Evolutionary conservation across 331 rosid species (phyloP).

Genomic region (Quercus phellos): DNA sequence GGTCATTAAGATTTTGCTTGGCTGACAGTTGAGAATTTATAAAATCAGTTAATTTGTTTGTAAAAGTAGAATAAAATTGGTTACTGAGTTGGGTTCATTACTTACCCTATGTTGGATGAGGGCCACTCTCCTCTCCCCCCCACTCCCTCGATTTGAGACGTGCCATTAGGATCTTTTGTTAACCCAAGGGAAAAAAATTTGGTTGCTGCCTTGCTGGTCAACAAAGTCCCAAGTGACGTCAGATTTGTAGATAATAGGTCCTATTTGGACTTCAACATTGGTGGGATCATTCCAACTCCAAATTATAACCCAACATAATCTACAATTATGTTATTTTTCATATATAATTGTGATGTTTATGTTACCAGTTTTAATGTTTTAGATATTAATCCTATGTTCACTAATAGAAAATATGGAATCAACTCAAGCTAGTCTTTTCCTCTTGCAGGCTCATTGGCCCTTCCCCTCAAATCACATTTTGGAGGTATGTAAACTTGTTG

Average conservation of each 20-base stretch:
- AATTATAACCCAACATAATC: neutral
- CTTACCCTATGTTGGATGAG: neutral
- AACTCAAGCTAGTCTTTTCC: slow-evolving; percentile 13
- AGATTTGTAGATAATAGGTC: neutral
- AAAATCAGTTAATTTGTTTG: neutral
- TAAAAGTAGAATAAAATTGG: neutral
- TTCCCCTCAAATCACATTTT: slow-evolving; percentile 69
- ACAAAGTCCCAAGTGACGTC: neutral
- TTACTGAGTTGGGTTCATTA: neutral
- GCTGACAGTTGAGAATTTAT: neutral
- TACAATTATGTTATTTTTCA: neutral
- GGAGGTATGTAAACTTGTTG: slow-evolving; percentile 54
- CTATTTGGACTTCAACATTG: neutral
- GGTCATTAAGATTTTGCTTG: neutral
- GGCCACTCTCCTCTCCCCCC: too few relatives aligned
- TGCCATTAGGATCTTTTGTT: neutral
- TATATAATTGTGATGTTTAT: neutral
- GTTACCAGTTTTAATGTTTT: slow-evolving; percentile 1
- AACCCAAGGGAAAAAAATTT: neutral
- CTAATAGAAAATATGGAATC: slow-evolving; percentile 7
- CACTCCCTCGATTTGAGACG: too few relatives aligned
- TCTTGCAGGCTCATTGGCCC: slow-evolving; percentile 93
- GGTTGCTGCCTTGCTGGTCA: neutral
- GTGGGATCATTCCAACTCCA: slow-evolving; percentile 7
- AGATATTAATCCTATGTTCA: slow-evolving; percentile 9